A percentile compares a stretch with the other conserved stretches of the same genome.
These are phyloP conservation scores for Penstemon eatonii DNA, from an alignment of 257 asterid species.

Conservation along the genomic window DNA sequence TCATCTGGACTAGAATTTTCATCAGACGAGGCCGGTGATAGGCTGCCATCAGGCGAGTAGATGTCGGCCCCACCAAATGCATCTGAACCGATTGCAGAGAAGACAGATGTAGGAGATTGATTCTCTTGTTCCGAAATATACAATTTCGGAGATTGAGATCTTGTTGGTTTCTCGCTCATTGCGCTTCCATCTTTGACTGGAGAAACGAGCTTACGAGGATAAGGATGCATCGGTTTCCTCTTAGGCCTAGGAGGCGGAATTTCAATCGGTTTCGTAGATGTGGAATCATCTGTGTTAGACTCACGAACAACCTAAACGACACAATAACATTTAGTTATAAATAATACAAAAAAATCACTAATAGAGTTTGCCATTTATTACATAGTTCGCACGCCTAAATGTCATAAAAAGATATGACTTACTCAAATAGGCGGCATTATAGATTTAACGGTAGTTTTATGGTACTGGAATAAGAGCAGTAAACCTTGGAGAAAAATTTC, in stretches of 20 bases:
- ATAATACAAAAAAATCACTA: background rate
- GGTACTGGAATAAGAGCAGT: conserved; percentile 49
- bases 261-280: conserved; percentile 58
- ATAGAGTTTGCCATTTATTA: background rate
- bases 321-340: conserved; percentile 22
- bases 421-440: conserved; percentile 48
- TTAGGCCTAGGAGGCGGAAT: conserved; percentile 99
- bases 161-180: conserved; percentile 36
- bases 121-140: conserved; percentile 41
- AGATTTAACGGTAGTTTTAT: conserved; percentile 45
- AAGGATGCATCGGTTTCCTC: conserved; percentile 92
- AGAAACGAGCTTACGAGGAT: conserved; percentile 76
- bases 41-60: conserved; percentile 39
- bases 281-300: conserved; percentile 46
- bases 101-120: conserved; percentile 75
- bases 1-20: conserved; percentile 46
- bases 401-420: conserved; percentile 52
- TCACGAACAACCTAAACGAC: conserved; percentile 74
- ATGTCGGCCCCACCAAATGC: conserved; percentile 42
- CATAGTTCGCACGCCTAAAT: conserved; percentile 41
- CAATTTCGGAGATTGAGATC: conserved; percentile 34
- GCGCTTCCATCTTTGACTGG: conserved; percentile 35
- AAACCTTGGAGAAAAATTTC: conserved; percentile 94
- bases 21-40: conserved; percentile 54
- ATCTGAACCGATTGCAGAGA: conserved; percentile 64